These are phyloP conservation scores for Saccharomyces hybrid DNA, from an alignment of 1,139 yeast genomes.

Conservation along the genomic window DNA sequence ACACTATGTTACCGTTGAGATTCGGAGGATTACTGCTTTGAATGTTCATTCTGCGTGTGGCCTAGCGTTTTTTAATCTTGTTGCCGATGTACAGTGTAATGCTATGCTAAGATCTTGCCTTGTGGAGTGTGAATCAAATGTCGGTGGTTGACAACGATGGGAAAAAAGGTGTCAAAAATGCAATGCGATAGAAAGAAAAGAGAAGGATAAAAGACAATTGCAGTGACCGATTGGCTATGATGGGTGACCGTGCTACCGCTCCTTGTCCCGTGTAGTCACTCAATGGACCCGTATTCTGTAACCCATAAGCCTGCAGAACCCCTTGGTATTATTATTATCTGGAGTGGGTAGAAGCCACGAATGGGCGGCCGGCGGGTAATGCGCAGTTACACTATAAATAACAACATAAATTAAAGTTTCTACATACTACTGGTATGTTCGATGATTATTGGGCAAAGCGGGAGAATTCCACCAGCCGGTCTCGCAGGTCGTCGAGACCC, in stretches of 20 bases:
- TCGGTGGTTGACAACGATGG: neutral
- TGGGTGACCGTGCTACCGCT: neutral
- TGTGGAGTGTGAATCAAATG: neutral
- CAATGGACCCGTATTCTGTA: neutral
- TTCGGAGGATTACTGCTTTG: slow-evolving; percentile 1
- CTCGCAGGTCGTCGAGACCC: slow-evolving; percentile 10
- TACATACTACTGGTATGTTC: neutral
- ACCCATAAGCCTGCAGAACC: neutral
- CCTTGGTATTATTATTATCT: neutral
- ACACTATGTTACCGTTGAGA: slow-evolving; percentile 18
- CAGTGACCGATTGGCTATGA: neutral
- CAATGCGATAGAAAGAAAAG: neutral
- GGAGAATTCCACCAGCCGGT: neutral
- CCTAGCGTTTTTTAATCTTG: neutral
- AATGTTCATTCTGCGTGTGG: neutral
- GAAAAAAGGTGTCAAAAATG: neutral
- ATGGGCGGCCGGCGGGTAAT: neutral
- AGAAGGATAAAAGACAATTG: neutral
- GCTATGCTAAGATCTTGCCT: neutral
- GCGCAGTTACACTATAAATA: neutral
- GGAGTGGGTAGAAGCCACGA: neutral
- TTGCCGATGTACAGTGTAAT: neutral
- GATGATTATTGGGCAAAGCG: neutral
- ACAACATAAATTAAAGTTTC: neutral
- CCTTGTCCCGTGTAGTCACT: neutral